Conservation (phyloP, 768 basidiomycete species). For the Boletus speciosus region DNA sequence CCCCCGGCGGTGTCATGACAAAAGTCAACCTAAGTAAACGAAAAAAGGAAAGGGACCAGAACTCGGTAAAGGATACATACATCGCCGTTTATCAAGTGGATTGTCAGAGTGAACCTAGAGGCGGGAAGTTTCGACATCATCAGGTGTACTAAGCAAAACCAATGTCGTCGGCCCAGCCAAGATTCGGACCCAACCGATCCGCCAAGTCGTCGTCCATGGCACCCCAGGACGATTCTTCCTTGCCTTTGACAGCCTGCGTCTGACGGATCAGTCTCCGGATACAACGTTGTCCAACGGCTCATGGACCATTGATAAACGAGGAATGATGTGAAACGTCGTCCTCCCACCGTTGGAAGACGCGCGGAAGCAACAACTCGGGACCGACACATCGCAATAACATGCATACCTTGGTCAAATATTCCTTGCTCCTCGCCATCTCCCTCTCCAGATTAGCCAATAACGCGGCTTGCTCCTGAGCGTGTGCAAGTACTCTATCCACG, state of each 20-base stretch:
- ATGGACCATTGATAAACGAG: background rate
- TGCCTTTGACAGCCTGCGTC: conserved; percentile 29
- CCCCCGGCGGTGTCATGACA: background rate
- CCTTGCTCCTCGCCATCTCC: conserved; percentile 56
- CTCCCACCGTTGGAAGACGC: background rate
- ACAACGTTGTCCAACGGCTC: background rate
- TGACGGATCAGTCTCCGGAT: background rate
- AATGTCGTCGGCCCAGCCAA: conserved; percentile 28
- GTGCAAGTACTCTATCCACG: conserved; percentile 54
- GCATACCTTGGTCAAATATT: conserved; percentile 68
- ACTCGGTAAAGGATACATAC: background rate
- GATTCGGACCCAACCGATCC: conserved; percentile 20
- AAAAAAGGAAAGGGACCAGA: background rate
- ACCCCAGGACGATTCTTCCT: conserved; percentile 27
- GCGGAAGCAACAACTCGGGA: background rate
- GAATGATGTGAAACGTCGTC: background rate
- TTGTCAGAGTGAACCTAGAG: background rate
- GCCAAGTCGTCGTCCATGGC: conserved; percentile 27
- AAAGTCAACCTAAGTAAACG: background rate
- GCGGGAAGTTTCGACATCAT: background rate
- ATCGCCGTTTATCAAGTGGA: background rate
- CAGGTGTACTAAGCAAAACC: conserved; percentile 15
- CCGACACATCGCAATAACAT: background rate
- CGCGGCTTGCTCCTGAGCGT: conserved; percentile 47
- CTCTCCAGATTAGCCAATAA: conserved; percentile 23